Evolutionary conservation across 106 monocot species (phyloP), one percentile per base, ranked within the genome.

Genomic region (Chionographis japonica): DNA sequence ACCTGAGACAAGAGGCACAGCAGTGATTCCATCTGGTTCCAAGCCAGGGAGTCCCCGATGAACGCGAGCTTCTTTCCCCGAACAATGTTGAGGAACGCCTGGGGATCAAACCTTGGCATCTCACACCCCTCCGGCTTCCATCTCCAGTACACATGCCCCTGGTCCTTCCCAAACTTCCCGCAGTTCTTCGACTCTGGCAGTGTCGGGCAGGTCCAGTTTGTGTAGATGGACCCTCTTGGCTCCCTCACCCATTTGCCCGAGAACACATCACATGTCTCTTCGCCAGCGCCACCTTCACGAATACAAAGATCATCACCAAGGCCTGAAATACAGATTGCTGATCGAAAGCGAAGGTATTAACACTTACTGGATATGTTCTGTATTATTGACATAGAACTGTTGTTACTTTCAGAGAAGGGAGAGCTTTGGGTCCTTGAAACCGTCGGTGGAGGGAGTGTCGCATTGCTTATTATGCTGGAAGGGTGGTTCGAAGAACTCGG

Each of bases 21-120:
- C 2, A 86, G 74, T 0, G 85, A 85, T 8, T 72, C 75, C 86
- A 81, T 82, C 35, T 86, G 85, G 60, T 86, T 86, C 43, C 81
- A 50, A 16, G 78, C 67, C 16, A 86, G 55, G 0, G 86, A 86
- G 68, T 86, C 81, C 1, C 78, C 81, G 2, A 75, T 52, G 58
- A 86, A 82, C 0, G 72, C 81, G 65, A 82, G 36, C 65, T 68
- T 81, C 78, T 78, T 82, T 40, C 82, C 71, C 9, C 55, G 54
- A 6, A 79, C 72, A 11, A 70, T 66, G 11, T 18, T 49, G 16
- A 81, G 49, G 63, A 86, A 86, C 13, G 10, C 12, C 49, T 36
- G 12, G 0, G 82, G 62, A 16, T 81, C 54, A 17, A 86, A 82
- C 27, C 56, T 58, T 6, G 62, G 81, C 54, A 86, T 35, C 10